phyloP scores from a whole-genome alignment of 169 alveolate species.

The Perkinsus marinus region DNA sequence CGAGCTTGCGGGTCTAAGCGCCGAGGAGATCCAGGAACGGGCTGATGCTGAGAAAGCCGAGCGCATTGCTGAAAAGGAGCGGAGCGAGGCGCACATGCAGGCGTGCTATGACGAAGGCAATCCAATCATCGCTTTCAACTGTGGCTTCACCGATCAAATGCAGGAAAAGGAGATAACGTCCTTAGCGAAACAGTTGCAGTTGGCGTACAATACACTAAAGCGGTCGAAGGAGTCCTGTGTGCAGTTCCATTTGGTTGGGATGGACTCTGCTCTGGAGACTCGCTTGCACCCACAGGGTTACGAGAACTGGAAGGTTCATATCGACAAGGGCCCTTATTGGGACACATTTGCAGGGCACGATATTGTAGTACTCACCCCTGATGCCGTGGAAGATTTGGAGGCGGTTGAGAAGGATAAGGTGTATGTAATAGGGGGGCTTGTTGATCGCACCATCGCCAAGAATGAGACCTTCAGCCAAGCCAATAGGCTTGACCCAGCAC shows the following conservation, averaged over 20 bases:
- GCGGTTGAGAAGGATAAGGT: slow-evolving; percentile 8
- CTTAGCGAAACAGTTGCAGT: not conserved
- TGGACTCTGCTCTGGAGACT: not conserved
- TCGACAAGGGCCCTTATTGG: slow-evolving; percentile 24
- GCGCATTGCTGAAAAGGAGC: not conserved
- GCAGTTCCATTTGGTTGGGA: not conserved
- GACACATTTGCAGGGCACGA: slow-evolving; percentile 4
- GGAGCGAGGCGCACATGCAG: not conserved
- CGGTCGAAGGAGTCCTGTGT: not conserved
- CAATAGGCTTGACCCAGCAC: not conserved
- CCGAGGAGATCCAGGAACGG: not conserved
- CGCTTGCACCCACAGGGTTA: not conserved
- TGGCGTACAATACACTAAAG: not conserved
- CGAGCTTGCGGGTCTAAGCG: not conserved
- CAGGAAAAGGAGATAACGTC: not conserved
- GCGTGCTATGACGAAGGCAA: not conserved
- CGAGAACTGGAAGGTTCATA: slow-evolving; percentile 9
- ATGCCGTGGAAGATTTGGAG: slow-evolving; percentile 10
- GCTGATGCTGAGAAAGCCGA: not conserved
- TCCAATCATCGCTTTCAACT: not conserved
- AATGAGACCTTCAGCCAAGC: slow-evolving; percentile 5
- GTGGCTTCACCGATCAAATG: not conserved
- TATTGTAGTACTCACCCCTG: slow-evolving; percentile 17
- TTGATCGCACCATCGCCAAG: slow-evolving; percentile 13
- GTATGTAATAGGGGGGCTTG: slow-evolving; percentile 16